These are phyloP conservation scores for Podosphaera aphanis DNA, from an alignment of 2,329 filamentous ascomycete species.

Conservation along the genomic window DNA sequence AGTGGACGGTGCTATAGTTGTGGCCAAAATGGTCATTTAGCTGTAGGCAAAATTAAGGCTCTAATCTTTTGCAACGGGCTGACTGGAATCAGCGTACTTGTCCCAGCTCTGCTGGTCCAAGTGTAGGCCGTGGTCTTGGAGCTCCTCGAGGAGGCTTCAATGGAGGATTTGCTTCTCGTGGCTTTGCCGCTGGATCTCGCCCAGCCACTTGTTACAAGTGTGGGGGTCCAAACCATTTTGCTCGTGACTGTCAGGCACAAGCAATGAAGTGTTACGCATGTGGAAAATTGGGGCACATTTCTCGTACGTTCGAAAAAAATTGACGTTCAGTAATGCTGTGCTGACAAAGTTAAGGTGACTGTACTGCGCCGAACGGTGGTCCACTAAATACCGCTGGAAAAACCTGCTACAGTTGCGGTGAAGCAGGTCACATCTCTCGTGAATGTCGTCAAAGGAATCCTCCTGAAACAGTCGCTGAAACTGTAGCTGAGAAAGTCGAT, in stretches of 20 bases:
- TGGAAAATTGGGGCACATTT: constrained; percentile 35
- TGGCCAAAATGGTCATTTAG: constrained; percentile 76
- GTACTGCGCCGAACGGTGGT: constrained; percentile 87
- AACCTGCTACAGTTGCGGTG: constrained; percentile 94
- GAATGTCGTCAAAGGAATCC: constrained; percentile 40
- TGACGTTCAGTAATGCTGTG: not conserved
- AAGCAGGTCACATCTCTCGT: constrained; percentile 60
- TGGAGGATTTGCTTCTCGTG: constrained; percentile 40
- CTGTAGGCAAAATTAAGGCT: constrained; percentile 29
- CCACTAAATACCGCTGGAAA: constrained; percentile 90
- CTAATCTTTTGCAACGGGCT: constrained; percentile 4
- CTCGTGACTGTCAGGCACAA: constrained; percentile 84
- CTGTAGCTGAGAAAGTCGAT: too few relatives aligned
- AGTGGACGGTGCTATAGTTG: constrained; percentile 93
- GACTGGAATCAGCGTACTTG: constrained; percentile 42
- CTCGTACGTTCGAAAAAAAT: constrained; percentile 17
- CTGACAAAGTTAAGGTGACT: constrained; percentile 29
- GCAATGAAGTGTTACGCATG: constrained; percentile 65
- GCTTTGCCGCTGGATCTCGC: constrained; percentile 47
- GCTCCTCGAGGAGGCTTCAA: constrained; percentile 48
- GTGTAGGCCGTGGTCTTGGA: constrained; percentile 41
- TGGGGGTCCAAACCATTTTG: constrained; percentile 86
- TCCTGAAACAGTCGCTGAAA: too few relatives aligned
- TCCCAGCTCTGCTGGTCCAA: constrained; percentile 43
- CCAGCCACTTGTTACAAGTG: constrained; percentile 54